Base-by-base conservation (phyloP, 108 stramenopile species). In the Schizochytrium sp. region DNA sequence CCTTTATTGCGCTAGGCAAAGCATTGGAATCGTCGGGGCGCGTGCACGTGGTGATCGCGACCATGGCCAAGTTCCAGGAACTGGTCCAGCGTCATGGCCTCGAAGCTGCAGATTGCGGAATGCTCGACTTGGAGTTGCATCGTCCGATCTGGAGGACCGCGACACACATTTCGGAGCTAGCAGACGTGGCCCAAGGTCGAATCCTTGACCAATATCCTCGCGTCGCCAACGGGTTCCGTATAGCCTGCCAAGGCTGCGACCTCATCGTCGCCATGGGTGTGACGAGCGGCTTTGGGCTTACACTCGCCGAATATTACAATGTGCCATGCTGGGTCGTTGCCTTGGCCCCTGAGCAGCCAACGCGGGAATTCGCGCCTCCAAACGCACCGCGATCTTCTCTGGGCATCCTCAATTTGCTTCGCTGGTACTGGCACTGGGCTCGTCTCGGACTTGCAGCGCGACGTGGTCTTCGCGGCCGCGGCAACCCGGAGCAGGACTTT, bases 1-100 rank as follows among this genome's bases (percentile, higher is more conserved):
- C 89, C 5, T 89, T 87, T 48, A 43, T 89, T 23, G 58, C 87
- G 16, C 83, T 89, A 5, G 89, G 87, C 16, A 45, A 44, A 18
- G 29, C 87, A 5, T 47, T 89, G 12, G 58, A 51, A 25, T 29
- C 87, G 5, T 45, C 76, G 6, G 71, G 57, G 59, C 44, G 89
- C 29, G 47, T 41, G 28, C 14, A 87, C 41, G 45, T 89, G n/a
- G 87, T 58, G 10, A 88, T 89, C 45, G 18, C 25, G 53, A 88
- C 87, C 28, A 21, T 44, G 43, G 51, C 43, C 8, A 58, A 89
- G 72, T 87, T 58, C 48, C n/a, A 5, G 28, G 89, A 87, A 5
- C 57, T 89, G 29, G 83, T 89, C 8, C 8, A 44, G 6, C 19
- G 47, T 5, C 55, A 53, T 18, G 89, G 89, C 53, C 10, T 89